Evolutionary conservation across 2,329 filamentous ascomycete species (phyloP).

Genomic region (Diplodia sapinea): DNA sequence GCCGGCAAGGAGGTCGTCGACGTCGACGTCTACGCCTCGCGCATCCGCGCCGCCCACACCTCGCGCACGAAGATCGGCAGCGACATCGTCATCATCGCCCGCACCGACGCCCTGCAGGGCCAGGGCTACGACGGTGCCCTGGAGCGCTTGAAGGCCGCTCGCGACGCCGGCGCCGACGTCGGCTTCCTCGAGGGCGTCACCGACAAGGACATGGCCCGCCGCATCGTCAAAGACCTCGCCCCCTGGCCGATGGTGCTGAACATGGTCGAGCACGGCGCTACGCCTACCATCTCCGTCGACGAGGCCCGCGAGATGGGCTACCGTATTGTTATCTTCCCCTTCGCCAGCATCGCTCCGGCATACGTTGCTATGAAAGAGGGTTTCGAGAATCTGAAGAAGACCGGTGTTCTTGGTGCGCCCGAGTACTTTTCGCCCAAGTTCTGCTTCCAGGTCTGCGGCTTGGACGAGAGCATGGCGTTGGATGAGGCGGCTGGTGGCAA

Average conservation of each 20-base stretch:
- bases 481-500: conserved; percentile 55
- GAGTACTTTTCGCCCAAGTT: conserved; percentile 52
- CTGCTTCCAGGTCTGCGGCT: conserved; percentile 60
- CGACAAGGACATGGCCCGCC: conserved; percentile 46
- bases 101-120: conserved; percentile 47
- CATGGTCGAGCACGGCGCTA: conserved; percentile 57
- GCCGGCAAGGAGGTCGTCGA: conserved; percentile 47
- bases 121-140: conserved; percentile 51
- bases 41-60: conserved; percentile 43
- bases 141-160: conserved; percentile 47
- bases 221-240: conserved; percentile 45
- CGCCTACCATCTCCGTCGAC: conserved; percentile 58
- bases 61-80: conserved; percentile 45
- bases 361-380: conserved; percentile 52
- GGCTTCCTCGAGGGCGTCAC: conserved; percentile 52
- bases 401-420: conserved; percentile 50
- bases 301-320: conserved; percentile 64
- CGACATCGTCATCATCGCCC: conserved; percentile 54
- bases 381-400: conserved; percentile 48
- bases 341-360: conserved; percentile 56
- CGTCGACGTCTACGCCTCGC: conserved; percentile 38
- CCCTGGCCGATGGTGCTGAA: conserved; percentile 52
- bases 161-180: conserved; percentile 50
- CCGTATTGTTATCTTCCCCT: conserved; percentile 64
- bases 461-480: conserved; percentile 58